Percentiles rank a stretch among this genome's conserved stretches.
Conservation (phyloP, 306 rosid species). For the Prinsepia uniflora region DNA sequence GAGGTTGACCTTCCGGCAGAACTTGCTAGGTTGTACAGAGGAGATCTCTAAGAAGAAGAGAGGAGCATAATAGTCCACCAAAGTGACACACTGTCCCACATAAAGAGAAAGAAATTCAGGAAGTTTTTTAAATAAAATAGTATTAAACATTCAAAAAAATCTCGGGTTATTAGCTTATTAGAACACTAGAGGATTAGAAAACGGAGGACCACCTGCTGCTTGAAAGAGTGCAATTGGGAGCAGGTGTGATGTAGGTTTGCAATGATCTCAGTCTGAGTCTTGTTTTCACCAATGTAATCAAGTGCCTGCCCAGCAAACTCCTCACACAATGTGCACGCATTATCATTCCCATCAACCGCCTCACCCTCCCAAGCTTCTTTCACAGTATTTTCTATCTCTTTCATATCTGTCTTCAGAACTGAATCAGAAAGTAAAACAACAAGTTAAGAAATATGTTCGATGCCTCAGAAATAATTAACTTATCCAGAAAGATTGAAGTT, state of each 20-base stretch:
- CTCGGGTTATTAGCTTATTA: neutral
- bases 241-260: constrained; percentile 49
- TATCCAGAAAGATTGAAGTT: neutral
- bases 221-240: constrained; percentile 35
- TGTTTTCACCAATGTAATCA: constrained; percentile 55
- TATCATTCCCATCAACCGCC: constrained; percentile 23
- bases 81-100: constrained; percentile 49
- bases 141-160: neutral
- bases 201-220: constrained; percentile 41
- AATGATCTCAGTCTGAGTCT: constrained; percentile 65
- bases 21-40: constrained; percentile 48
- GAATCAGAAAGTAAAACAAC: constrained; percentile 17
- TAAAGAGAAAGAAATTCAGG: constrained; percentile 8
- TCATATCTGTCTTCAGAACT: constrained; percentile 36
- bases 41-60: constrained; percentile 64
- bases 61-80: constrained; percentile 84
- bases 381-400: constrained; percentile 24
- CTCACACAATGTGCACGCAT: constrained; percentile 70
- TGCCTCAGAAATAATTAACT: neutral
- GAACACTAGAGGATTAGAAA: constrained; percentile 6
- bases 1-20: constrained; percentile 66
- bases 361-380: neutral
- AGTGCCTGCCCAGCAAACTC: constrained; percentile 63
- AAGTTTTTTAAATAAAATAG: neutral
- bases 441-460: neutral